Percentiles rank a stretch among this genome's conserved stretches.
phyloP scores from a whole-genome alignment of 768 basidiomycete genomes.

The Butyriboletus loyo region DNA sequence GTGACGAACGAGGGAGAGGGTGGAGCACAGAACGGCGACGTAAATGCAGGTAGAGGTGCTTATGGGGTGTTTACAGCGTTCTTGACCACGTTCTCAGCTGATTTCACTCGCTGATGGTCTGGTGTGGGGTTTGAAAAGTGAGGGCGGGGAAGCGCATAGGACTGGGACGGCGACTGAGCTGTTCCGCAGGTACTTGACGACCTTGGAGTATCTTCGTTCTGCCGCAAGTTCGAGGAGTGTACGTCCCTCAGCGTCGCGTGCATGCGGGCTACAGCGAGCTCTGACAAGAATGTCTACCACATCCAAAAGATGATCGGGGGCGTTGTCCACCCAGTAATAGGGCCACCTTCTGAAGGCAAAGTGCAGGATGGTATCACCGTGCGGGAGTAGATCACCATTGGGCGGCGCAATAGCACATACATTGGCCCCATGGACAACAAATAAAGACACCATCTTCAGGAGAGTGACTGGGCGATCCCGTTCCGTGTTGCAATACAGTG shows the following conservation, averaged over 20 bases:
- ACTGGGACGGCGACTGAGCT: too few species aligned
- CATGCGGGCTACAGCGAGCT: background rate
- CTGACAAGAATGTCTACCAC: background rate
- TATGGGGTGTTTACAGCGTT: too few species aligned
- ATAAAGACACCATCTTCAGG: background rate
- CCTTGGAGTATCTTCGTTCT: rapidly evolving
- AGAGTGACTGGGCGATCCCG: rapidly evolving
- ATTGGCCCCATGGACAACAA: background rate
- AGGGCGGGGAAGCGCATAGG: background rate
- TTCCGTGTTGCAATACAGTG: rapidly evolving
- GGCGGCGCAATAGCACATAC: background rate
- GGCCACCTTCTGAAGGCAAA: too few species aligned
- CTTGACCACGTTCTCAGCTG: too few species aligned
- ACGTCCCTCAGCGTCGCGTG: background rate
- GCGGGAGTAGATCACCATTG: too few species aligned
- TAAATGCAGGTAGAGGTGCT: too few species aligned
- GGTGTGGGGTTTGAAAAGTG: too few species aligned
- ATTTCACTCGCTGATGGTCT: too few species aligned
- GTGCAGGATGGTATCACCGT: background rate
- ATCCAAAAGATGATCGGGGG: too few species aligned
- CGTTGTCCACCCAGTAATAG: too few species aligned
- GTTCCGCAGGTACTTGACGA: background rate
- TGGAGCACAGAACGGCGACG: too few species aligned
- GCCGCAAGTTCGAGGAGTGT: background rate
- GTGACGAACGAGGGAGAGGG: too few species aligned